Evolutionary conservation across 768 basidiomycete species (phyloP), one percentile per base, ranked within the genome.

Genomic region (Boletus subcaerulescens): DNA sequence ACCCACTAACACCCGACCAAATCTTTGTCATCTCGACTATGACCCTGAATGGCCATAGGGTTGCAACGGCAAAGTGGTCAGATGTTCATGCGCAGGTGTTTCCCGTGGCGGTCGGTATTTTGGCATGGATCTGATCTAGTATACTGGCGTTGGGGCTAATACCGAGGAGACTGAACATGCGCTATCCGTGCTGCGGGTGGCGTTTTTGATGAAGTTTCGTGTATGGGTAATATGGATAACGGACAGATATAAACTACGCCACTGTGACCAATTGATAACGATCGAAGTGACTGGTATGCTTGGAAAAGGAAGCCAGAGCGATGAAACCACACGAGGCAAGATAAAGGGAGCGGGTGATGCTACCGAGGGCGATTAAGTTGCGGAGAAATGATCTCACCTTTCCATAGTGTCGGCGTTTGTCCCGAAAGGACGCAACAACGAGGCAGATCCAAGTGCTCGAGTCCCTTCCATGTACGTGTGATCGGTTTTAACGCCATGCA

Each of bases 11-110:
- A 59, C 33, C 15, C 24, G 59, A 70, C 57, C 78, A 81, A 65
- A 75, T 75, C 12, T 76, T 78, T 54, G 56, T 60, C 20, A 70
- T 76, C 43, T 70, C 74, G 13, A 75, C 75, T n/a, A 32, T 55
- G 15, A 79, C 26, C 54, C 65, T 0, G 64, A 79, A 24, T 83
- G 77, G 77, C 70, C 77, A 0, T 17, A 36, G 35, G 15, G 3
- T 15, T 36, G 2, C 35, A 31, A 18, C 9, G 38, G 29, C 8
- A n/a, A 49, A 6, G 45, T 18, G 26, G 10, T 12, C 15, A 17
- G 35, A 14, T 36, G 5, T 36, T 35, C 35, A 7, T 35, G 26
- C 9, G 29, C 9, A 8, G 35, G 35, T 15, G 35, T 52, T 32
- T 17, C n/a, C 52, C 53, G 53, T 46, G 52, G 49, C 51, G 29